Evolutionary conservation across 2,329 filamentous ascomycete species (phyloP), one percentile per base, ranked within the genome.

Genomic region (Teratosphaeriaceae sp.): DNA sequence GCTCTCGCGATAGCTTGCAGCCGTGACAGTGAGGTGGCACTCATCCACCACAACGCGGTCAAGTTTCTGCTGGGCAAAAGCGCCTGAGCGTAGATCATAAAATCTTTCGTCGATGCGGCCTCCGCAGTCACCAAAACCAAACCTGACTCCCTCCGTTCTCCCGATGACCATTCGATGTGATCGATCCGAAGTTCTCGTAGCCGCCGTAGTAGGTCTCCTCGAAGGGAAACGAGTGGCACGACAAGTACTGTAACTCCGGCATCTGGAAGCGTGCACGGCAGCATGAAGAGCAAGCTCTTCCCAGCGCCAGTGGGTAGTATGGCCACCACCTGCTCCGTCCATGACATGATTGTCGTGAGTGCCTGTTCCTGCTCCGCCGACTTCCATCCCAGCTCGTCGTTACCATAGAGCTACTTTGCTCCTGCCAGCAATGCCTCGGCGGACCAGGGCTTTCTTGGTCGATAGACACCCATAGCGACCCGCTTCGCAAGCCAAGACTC

Each of bases 251-350:
- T 59, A 8, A 30, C 24, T 11, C 39, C 18, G 12, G 33, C 34
- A 20, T 34, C 18, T n/a, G 19, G 26, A 12, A 39, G 37, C 42
- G 27, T 53, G 16, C 44, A 51, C 36, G 47, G 55, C 40, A 59
- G 48, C 44, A 58, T 59, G 29, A 60, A 60, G 23, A 57, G 47
- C 21, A 60, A 29, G 34, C 52, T 58, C 47, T 59, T 59, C 2
- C 56, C 49, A 16, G 43, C 52, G 21, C 56, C 47, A 6, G 43
- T 59, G 11, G 29, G 50, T 37, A 61, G 56, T 19, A 58, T 43
- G 9, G 11, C 27, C 12, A n/a, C 12, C 12, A 30, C 15, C 27
- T 30, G 27, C 27, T 30, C 27, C 27, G 13, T 11, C 27, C 27
- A 30, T 15, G 15, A 13, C 27, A 30, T 30, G 5, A 30, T 30